A percentile compares a stretch with the other conserved stretches of the same genome.
Conservation (phyloP, 2,329 filamentous ascomycete genomes). For the Fulvia fulva region DNA sequence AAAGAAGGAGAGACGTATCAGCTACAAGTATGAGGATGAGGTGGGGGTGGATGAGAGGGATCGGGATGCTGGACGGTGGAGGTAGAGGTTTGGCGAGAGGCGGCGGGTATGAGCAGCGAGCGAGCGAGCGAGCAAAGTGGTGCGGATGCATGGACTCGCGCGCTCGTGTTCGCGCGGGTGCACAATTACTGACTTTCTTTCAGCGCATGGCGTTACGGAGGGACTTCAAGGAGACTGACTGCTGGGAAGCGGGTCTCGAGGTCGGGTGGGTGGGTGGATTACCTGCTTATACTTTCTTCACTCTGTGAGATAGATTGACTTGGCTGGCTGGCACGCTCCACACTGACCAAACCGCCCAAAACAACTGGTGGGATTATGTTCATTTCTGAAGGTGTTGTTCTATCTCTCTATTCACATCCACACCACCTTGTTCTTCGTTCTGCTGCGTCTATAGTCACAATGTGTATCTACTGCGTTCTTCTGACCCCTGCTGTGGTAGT, state of each 20-base stretch:
- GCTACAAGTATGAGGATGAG: slow-evolving; percentile 48
- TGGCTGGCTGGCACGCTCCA: too few relatives aligned
- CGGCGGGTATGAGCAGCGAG: not conserved
- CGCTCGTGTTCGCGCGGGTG: not conserved
- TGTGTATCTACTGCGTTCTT: too few relatives aligned
- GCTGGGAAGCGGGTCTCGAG: not conserved
- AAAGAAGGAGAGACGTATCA: slow-evolving; percentile 42
- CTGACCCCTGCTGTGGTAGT: too few relatives aligned
- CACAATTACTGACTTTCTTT: not conserved
- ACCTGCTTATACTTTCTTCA: not conserved
- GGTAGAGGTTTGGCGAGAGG: not conserved
- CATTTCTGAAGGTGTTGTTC: too few relatives aligned
- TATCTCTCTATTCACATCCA: too few relatives aligned
- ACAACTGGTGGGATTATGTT: too few relatives aligned
- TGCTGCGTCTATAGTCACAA: too few relatives aligned
- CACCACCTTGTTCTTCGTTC: too few relatives aligned
- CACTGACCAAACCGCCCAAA: too few relatives aligned
- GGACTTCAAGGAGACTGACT: not conserved
- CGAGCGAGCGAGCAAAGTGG: not conserved
- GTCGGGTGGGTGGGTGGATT: not conserved
- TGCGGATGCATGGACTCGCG: not conserved
- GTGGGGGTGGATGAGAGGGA: slow-evolving; percentile 8
- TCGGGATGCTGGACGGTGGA: slow-evolving; percentile 6
- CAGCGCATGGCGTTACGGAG: not conserved
- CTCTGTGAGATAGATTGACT: not conserved